A percentile compares a stretch with the other conserved stretches of the same genome.
These are phyloP conservation scores for Pythium biforme DNA, from an alignment of 352 stramenopile genomes.

Conservation along the genomic window DNA sequence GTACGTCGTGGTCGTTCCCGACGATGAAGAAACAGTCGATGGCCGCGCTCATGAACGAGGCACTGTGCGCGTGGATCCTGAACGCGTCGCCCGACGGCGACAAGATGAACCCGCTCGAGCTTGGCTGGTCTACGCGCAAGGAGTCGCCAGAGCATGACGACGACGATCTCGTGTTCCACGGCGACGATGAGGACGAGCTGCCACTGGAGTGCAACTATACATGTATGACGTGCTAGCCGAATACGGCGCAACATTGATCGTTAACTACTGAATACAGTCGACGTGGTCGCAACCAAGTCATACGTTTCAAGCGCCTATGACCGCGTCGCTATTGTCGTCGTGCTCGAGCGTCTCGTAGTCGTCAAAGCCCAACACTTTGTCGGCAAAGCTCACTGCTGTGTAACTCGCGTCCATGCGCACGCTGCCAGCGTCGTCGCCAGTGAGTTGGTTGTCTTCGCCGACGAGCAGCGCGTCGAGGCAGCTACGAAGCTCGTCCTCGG, in stretches of 20 bases:
- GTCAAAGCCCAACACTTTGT: conserved; percentile 89
- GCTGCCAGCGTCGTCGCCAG: conserved; percentile 14
- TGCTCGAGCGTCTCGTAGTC: conserved; percentile 57
- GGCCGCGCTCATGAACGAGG: conserved; percentile 24
- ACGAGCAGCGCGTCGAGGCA: conserved; percentile 74
- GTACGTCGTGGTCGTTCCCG: conserved; percentile 3
- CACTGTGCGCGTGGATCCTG: conserved; percentile 29
- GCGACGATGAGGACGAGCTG: conserved; percentile 22
- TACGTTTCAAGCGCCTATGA: background rate
- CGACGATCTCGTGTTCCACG: conserved; percentile 16
- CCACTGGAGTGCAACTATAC: conserved; percentile 25
- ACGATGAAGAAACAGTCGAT: conserved; percentile 16
- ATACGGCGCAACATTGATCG: background rate
- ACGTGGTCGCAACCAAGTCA: background rate
- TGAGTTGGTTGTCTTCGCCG: conserved; percentile 26
- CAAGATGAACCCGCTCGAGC: conserved; percentile 28
- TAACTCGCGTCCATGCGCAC: conserved; percentile 48
- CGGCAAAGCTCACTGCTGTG: conserved; percentile 65
- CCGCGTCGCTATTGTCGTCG: background rate
- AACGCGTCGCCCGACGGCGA: conserved; percentile 22
- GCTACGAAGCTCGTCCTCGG: conserved; percentile 74
- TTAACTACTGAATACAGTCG: background rate
- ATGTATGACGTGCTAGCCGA: conserved; percentile 24
- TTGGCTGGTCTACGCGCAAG: conserved; percentile 23
- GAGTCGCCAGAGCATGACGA: background rate